Percentiles rank a stretch among this genome's conserved stretches.
These are phyloP conservation scores for Paramecium bursaria DNA, from an alignment of 73 alveolate species.

Conservation along the genomic window DNA sequence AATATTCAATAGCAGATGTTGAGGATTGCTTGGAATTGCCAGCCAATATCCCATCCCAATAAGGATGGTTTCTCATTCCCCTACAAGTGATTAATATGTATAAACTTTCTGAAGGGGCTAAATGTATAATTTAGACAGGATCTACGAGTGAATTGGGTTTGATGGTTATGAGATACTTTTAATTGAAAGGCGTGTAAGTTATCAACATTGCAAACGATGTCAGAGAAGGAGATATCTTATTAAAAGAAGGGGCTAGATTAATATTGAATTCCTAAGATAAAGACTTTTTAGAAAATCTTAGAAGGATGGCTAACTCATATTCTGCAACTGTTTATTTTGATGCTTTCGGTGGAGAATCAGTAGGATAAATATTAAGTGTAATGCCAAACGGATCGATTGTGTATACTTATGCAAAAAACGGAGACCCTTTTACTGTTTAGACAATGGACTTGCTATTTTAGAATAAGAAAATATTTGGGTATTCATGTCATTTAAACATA, in stretches of 20 bases:
- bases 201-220: conserved; percentile 7
- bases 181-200: conserved; percentile 18
- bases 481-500: too few relatives aligned
- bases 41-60: conserved; percentile 1
- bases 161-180: conserved; percentile 49
- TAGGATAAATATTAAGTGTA: conserved; percentile 5
- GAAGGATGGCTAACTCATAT: conserved; percentile 1
- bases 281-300: conserved; percentile 26
- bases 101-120: background rate
- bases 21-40: conserved; percentile 39
- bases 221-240: background rate
- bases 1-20: conserved; percentile 45
- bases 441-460: conserved; percentile 13
- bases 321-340: conserved; percentile 47
- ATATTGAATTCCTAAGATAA: conserved; percentile 5
- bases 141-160: background rate
- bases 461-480: conserved; percentile 48
- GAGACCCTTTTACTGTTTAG: background rate
- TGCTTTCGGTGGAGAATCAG: conserved; percentile 26
- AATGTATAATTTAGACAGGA: conserved; percentile 18
- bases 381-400: conserved; percentile 37
- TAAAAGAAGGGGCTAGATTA: conserved; percentile 40
- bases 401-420: conserved; percentile 28
- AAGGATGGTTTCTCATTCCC: conserved; percentile 35
- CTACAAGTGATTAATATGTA: conserved; percentile 18